Evolutionary conservation across 805 yeast species (phyloP).

Genomic region (Tetrapisispora phaffii): DNA sequence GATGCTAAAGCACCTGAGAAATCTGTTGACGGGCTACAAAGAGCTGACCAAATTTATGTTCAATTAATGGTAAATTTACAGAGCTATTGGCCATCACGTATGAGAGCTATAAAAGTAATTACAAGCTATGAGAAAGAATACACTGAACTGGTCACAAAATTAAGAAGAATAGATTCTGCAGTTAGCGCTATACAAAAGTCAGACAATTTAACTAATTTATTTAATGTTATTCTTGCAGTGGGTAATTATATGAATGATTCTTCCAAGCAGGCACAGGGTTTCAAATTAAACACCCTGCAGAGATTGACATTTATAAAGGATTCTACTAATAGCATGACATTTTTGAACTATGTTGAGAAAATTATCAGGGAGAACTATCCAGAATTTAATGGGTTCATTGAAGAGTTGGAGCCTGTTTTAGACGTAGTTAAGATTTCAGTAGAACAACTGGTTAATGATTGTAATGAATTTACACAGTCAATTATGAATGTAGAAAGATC

Average conservation of each 20-base stretch:
- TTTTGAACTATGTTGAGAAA: slow-evolving; percentile 85
- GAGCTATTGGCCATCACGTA: slow-evolving; percentile 86
- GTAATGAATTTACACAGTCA: slow-evolving; percentile 49
- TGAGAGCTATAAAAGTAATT: slow-evolving; percentile 66
- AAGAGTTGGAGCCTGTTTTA: slow-evolving; percentile 52
- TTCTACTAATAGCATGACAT: slow-evolving; percentile 75
- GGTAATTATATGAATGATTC: slow-evolving; percentile 95
- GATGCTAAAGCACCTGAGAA: slow-evolving; percentile 46
- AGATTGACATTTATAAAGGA: slow-evolving; percentile 86
- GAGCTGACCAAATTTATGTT: slow-evolving; percentile 78
- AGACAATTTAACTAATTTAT: slow-evolving; percentile 54
- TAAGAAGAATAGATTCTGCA: slow-evolving; percentile 66
- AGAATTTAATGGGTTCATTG: slow-evolving; percentile 61
- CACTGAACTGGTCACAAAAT: slow-evolving; percentile 54
- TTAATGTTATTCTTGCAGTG: slow-evolving; percentile 78
- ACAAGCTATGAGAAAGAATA: slow-evolving; percentile 73
- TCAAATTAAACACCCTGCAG: slow-evolving; percentile 81
- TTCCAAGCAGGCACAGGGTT: slow-evolving; percentile 88
- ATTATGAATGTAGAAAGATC: slow-evolving; percentile 66
- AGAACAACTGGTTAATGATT: slow-evolving; percentile 71
- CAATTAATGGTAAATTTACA: slow-evolving; percentile 76
- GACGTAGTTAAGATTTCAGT: slow-evolving; percentile 64
- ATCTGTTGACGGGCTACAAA: slow-evolving; percentile 65
- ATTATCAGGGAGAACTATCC: slow-evolving; percentile 80
- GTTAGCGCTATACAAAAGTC: slow-evolving; percentile 57